Conservation (phyloP, 345 rosid genomes). For the Brassica cretica region DNA sequence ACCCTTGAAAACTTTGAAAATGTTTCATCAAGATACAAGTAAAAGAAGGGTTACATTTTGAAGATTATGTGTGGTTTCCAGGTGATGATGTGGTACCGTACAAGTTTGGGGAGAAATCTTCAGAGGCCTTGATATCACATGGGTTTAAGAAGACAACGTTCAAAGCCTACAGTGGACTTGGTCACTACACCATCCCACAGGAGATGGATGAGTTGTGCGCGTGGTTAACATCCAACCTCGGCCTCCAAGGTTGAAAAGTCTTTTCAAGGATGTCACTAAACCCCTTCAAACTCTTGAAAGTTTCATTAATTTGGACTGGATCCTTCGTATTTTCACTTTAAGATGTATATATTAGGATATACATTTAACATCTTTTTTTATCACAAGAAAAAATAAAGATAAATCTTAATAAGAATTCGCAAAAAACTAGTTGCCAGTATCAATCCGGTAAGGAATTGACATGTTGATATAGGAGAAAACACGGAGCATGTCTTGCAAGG, state of each 20-base stretch:
- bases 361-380: not conserved
- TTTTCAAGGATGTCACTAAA: not conserved
- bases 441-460: too few species aligned
- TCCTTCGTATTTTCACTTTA: not conserved
- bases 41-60: not conserved
- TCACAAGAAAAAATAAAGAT: too few species aligned
- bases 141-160: slow-evolving; percentile 75
- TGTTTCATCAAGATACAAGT: slow-evolving; percentile 1
- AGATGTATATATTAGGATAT: slow-evolving; percentile 7
- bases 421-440: too few species aligned
- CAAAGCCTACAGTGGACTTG: slow-evolving; percentile 78
- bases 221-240: slow-evolving; percentile 71
- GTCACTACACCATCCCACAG: slow-evolving; percentile 85
- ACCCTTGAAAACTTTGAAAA: not conserved
- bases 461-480: too few species aligned
- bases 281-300: not conserved
- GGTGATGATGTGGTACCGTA: slow-evolving; percentile 89
- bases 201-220: slow-evolving; percentile 84
- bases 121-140: slow-evolving; percentile 50
- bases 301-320: slow-evolving; percentile 19
- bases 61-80: slow-evolving; percentile 33
- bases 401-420: too few species aligned
- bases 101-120: slow-evolving; percentile 91
- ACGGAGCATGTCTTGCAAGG: too few species aligned
- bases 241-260: slow-evolving; percentile 46